phyloP scores from a whole-genome alignment of 345 rosid species.

The Mallotus nudiflorus region DNA sequence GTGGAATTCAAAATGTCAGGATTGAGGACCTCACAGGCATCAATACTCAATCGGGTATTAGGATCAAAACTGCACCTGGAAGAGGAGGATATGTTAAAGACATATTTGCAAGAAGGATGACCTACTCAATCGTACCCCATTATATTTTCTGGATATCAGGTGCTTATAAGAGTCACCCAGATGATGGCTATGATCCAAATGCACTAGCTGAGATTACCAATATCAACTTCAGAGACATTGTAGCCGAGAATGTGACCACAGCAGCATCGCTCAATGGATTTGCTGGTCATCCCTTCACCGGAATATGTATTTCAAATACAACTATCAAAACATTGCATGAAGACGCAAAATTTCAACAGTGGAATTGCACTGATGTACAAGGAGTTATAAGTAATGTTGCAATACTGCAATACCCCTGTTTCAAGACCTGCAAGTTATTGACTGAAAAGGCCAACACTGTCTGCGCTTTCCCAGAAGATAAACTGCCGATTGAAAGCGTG shows the following conservation, averaged over 20 bases:
- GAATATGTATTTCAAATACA: constrained; percentile 71
- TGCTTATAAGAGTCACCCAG: constrained; percentile 58
- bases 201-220: constrained; percentile 52
- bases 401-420: too few species aligned
- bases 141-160: constrained; percentile 89
- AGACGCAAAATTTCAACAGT: constrained; percentile 45
- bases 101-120: constrained; percentile 55
- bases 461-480: too few species aligned
- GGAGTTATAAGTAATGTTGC: too few species aligned
- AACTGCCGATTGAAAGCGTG: too few species aligned
- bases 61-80: constrained; percentile 68
- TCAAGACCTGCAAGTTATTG: too few species aligned
- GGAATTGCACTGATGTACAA: constrained; percentile 38
- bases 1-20: constrained; percentile 67
- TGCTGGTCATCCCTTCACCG: constrained; percentile 47
- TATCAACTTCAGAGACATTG: constrained; percentile 57
- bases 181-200: constrained; percentile 50
- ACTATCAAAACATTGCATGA: constrained; percentile 38
- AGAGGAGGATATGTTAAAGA: constrained; percentile 70
- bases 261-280: constrained; percentile 58
- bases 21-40: constrained; percentile 51
- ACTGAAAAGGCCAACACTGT: too few species aligned
- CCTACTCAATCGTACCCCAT: constrained; percentile 55
- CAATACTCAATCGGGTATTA: constrained; percentile 53
- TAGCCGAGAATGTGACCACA: constrained; percentile 58